These are phyloP conservation scores for Fusarium compactum DNA, from an alignment of 2,329 filamentous ascomycete species.

Conservation along the genomic window DNA sequence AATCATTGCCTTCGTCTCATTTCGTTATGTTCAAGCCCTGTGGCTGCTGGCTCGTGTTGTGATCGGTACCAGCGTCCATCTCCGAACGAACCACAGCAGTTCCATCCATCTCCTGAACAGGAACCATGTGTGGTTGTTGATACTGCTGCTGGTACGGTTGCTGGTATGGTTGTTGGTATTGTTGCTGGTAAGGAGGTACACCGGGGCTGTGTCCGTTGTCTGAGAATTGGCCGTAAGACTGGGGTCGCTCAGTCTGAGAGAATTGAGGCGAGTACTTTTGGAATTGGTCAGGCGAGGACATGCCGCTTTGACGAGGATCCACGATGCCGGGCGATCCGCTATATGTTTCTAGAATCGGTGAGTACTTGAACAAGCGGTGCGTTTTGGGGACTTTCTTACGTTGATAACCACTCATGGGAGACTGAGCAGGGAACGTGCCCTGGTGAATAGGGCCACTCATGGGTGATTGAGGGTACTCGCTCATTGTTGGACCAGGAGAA, in stretches of 20 bases:
- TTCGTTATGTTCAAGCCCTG: slow-evolving; percentile 13
- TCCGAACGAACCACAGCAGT: slow-evolving; percentile 33
- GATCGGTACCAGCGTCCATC: slow-evolving; percentile 37
- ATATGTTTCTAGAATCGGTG: slow-evolving; percentile 32
- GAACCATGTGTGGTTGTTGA: slow-evolving; percentile 21
- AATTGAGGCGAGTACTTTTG: slow-evolving; percentile 36
- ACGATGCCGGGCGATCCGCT: slow-evolving; percentile 23
- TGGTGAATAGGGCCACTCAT: slow-evolving; percentile 3
- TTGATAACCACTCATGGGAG: slow-evolving; percentile 42
- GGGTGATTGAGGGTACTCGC: slow-evolving; percentile 31
- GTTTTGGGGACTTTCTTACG: slow-evolving; percentile 23
- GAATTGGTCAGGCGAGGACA: slow-evolving; percentile 35
- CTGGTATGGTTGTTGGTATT: slow-evolving; percentile 14
- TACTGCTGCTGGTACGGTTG: slow-evolving; percentile 27
- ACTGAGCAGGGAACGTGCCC: slow-evolving; percentile 20
- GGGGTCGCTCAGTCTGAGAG: slow-evolving; percentile 32
- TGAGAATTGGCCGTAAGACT: slow-evolving; percentile 32
- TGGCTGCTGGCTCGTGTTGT: not conserved
- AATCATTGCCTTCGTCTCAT: not conserved
- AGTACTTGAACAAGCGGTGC: not conserved
- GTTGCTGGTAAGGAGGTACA: slow-evolving; percentile 30
- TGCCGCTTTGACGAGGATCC: slow-evolving; percentile 32
- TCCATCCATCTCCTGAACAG: slow-evolving; percentile 44
- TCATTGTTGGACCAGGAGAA: slow-evolving; percentile 15
- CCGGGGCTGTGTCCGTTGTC: slow-evolving; percentile 31